Base-by-base conservation (phyloP, 2,329 filamentous ascomycete genomes). In the Fusarium subtropicale region DNA sequence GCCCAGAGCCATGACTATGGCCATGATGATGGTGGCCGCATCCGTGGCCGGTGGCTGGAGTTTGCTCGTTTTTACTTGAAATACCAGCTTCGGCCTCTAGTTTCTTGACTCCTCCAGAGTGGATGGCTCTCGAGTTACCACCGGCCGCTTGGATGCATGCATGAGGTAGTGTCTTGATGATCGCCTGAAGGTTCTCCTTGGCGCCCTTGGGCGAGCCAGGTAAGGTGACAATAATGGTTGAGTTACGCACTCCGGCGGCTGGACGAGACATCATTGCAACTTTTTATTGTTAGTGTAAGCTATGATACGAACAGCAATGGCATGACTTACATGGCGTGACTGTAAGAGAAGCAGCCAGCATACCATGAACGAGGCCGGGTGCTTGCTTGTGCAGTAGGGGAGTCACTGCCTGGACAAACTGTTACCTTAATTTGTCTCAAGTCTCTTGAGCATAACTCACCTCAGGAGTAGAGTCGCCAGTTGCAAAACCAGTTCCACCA, bases 261-360 rank as follows among this genome's bases (percentile, higher is more conserved):
- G 96, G 96, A 46, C 96, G 88, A 53, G 96, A 92, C 96, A 99
- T 99, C 83, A 97, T 91, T 45, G 96, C 96, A 81, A 99, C 94
- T 97, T 60, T 8, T 48, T 79, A 59, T 79, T 38, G 38, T 70
- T 47, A 74, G 53, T n/a, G 64, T 28, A 56, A 11, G 10, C 31
- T 41, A 13, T 3, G 9, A 12, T 26, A 4, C 18, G 7, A 28
- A 28, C 16, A 22, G 20, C 34, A 20, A 9, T 12, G 24, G 22
- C 11, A n/a, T 24, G 44, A 81, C 92, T 83, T 82, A 97, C 94
- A 99, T 47, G 95, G 94, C 4, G 96, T 99, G 34, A 98, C 89
- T 44, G 88, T 84, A 18, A 97, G 82, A 1, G 95, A 98, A 22
- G 92, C 85, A 8, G 94, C 86, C 42, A 99, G 84, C 95, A 99